These are phyloP conservation scores for Kodamaea sagamina DNA, from an alignment of 805 yeast species.

Conservation along the genomic window DNA sequence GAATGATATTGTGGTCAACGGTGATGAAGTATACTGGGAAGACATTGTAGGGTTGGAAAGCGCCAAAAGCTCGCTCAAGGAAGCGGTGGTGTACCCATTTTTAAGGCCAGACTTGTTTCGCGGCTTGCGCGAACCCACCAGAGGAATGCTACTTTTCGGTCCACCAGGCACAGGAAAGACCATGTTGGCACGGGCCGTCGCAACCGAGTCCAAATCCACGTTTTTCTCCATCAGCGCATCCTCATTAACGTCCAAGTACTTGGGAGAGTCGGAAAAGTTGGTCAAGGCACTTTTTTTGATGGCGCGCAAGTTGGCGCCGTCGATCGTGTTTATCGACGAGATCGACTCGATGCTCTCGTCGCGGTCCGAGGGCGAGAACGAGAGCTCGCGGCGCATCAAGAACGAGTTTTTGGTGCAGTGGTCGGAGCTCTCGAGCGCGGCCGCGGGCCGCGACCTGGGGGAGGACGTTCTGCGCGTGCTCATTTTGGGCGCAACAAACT, in stretches of 20 bases:
- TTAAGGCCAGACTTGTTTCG: constrained; percentile 88
- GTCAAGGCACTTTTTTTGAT: constrained; percentile 85
- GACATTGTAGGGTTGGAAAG: constrained; percentile 89
- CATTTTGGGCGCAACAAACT: constrained; percentile 90
- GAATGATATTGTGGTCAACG: constrained; percentile 83
- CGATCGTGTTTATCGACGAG: constrained; percentile 94
- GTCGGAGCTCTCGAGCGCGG: constrained; percentile 90
- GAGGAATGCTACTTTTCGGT: constrained; percentile 95
- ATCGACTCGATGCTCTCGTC: constrained; percentile 87
- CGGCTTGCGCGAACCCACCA: constrained; percentile 89
- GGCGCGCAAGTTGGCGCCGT: constrained; percentile 84
- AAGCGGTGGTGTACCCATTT: constrained; percentile 94
- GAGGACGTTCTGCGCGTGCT: constrained; percentile 62
- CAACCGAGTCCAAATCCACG: constrained; percentile 90
- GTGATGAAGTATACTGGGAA: constrained; percentile 92
- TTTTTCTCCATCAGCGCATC: constrained; percentile 92
- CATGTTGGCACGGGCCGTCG: constrained; percentile 95
- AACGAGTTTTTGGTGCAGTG: constrained; percentile 93
- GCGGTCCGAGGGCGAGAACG: constrained; percentile 77
- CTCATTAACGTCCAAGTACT: constrained; percentile 78
- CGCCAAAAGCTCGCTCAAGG: constrained; percentile 89
- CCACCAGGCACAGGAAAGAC: constrained; percentile 99
- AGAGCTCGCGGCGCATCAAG: constrained; percentile 84
- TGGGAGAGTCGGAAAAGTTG: constrained; percentile 93
- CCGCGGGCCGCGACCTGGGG: constrained; percentile 58